Evolutionary conservation across 371 early-diverging fungal species (phyloP).

Genomic region (Fennellomyces sp.): DNA sequence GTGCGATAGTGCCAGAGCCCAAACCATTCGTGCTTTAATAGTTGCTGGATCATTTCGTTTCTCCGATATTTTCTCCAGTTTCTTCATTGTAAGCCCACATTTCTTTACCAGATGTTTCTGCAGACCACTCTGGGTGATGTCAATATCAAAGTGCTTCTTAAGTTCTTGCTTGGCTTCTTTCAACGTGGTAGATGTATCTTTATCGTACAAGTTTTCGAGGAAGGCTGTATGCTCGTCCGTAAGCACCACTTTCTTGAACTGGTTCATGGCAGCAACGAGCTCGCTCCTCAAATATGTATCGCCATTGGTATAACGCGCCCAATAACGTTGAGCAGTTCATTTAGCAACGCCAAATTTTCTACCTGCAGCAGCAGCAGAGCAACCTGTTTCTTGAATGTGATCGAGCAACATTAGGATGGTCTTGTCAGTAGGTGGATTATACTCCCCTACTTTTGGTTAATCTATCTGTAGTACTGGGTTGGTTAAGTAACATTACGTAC

Average conservation of each 20-base stretch:
- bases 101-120: constrained; percentile 17
- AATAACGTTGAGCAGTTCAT: neutral
- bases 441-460: no score
- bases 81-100: constrained; percentile 19
- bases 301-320: neutral
- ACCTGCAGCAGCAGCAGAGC: no score
- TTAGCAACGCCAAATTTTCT: no score
- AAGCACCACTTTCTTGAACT: no score
- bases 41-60: neutral
- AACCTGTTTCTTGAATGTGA: no score
- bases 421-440: no score
- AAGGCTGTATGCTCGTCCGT: neutral
- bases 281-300: neutral
- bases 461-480: no score
- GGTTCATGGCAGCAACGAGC: neutral
- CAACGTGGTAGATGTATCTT: neutral
- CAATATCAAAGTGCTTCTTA: neutral
- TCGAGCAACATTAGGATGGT: no score
- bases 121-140: constrained; percentile 5
- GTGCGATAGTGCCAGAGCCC: neutral
- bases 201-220: neutral
- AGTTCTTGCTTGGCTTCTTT: constrained; percentile 11
- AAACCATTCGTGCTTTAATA: neutral
- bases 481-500: no score
- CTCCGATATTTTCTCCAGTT: constrained; percentile 11